Evolutionary conservation across 2,329 filamentous ascomycete species (phyloP), one percentile per base, ranked within the genome.

Genomic region (Ophiostoma novo-ulmi): DNA sequence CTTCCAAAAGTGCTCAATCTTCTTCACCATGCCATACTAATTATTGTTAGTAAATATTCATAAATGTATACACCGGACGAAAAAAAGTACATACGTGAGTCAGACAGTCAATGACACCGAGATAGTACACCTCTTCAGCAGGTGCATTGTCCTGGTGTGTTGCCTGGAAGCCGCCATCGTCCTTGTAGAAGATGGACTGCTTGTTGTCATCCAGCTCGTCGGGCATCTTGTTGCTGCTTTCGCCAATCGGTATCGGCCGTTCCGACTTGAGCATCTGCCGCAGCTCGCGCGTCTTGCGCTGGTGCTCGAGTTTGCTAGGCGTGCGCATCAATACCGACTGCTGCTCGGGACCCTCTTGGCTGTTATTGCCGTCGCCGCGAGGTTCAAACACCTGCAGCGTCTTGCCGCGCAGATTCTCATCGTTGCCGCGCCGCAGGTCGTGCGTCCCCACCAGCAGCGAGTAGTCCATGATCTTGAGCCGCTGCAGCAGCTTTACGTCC

Each of bases 381-480:
- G 94, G 94, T 78, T 96, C 94, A 80, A 97, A 98, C 3, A 98
- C 93, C 78, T 95, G 90, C 68, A 99, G 82, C 0, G 94, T 97
- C 82, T 96, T 97, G 81, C 86, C 88, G 36, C 89, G 91, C 65
- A 99, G 83, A 71, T 97, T 97, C 79, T 99, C 95, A 75, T 97
- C 93, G 77, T 99, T 99, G 39, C 95, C 95, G 75, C 92, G 90
- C 70, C 88, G 88, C 26, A 96, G 80, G 78, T 99, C 95, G 78
- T 99, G 95, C 68, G 98, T 95, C 68, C 95, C 95, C 70, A 99
- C 89, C 52, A 99, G 85, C 73, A 99, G 87, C 11, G 94, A 98
- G 80, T 99, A 99, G 80, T 99, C 95, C 95, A 99, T 99, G 76
- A 99, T 98, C 76, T 97, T 91, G 63, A 98, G 84, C 75, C 86